phyloP scores from a whole-genome alignment of 495 filamentous ascomycete species.

The Hypoxylon cercidicola region DNA sequence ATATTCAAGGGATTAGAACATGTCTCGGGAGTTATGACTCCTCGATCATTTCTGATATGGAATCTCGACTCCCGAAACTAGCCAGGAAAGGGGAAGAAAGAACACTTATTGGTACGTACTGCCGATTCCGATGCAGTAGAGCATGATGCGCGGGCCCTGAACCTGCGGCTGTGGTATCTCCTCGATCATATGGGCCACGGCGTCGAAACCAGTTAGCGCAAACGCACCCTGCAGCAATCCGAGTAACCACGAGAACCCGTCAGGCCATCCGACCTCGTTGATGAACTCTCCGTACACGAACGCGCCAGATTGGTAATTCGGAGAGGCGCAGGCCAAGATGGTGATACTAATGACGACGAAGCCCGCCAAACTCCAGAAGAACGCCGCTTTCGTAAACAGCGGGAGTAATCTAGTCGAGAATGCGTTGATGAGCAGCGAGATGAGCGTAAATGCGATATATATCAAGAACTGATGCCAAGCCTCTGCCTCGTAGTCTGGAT shows the following conservation, averaged over 20 bases:
- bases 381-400: conserved; percentile 68
- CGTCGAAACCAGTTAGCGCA: conserved; percentile 65
- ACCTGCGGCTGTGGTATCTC: conserved; percentile 77
- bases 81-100: no score
- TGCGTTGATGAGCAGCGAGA: conserved; percentile 73
- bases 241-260: conserved; percentile 63
- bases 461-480: conserved; percentile 81
- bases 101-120: no score
- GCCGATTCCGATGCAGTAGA: conserved; percentile 75
- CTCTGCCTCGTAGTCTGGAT: conserved; percentile 59
- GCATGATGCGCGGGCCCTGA: conserved; percentile 77
- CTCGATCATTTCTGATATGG: no score
- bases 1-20: no score
- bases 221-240: conserved; percentile 65
- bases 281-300: conserved; percentile 63
- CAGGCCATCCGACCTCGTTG: conserved; percentile 64
- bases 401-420: conserved; percentile 71
- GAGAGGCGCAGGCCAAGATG: conserved; percentile 69
- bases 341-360: conserved; percentile 77
- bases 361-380: conserved; percentile 74
- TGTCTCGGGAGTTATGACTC: no score
- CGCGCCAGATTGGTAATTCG: conserved; percentile 67
- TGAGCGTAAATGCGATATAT: conserved; percentile 72
- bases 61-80: no score
- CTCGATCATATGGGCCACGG: conserved; percentile 65